Evolutionary conservation across 805 yeast species (phyloP), one percentile per base, ranked within the genome.

Genomic region (Saccharomyces paradoxus): DNA sequence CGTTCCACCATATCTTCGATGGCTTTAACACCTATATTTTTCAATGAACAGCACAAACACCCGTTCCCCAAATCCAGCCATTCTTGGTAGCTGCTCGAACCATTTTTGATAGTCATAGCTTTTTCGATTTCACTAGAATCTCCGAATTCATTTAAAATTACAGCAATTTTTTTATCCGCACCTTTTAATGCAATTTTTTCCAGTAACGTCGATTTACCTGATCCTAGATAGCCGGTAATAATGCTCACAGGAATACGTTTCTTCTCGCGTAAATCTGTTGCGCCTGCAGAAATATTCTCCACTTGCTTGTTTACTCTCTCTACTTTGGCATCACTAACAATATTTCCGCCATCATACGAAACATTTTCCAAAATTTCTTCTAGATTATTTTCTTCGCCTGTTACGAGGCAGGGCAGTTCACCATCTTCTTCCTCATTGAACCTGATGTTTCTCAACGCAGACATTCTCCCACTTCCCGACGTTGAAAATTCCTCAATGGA

Each of bases 31-130:
- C 99, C 99, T 54, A 84, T 87, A 68, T 91, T 97, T 66, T 89
- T 90, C 32, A 95, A 96, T 0, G 98, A 88, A 65, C 99, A 94
- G 67, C 99, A 94, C 44, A 94, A 76, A 69, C 99, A 94, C 1
- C 99, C 99, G 66, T 94, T 94, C 1, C 97, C 98, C 32, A 94
- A 74, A 67, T 94, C 99, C 2, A 94, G 76, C 99, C 99, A 94
- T 65, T 94, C 97, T 63, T 90, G 88, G 51, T 87, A 85, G 2
- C 82, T 73, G 3, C 76, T 72, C 31, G 78, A 80, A 2, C 69
- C 69, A 28, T 65, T 63, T 53, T 77, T 74, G 9, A 92, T 83
- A 0, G 95, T 86, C 54, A 94, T 77, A 0, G 95, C 80, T 66
- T 87, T 87, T 68, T 94, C 99, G 58, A 94, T 90, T 50, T 84